Base-by-base conservation (phyloP, 2,329 filamentous ascomycete species). In the Fonsecaea nubica region DNA sequence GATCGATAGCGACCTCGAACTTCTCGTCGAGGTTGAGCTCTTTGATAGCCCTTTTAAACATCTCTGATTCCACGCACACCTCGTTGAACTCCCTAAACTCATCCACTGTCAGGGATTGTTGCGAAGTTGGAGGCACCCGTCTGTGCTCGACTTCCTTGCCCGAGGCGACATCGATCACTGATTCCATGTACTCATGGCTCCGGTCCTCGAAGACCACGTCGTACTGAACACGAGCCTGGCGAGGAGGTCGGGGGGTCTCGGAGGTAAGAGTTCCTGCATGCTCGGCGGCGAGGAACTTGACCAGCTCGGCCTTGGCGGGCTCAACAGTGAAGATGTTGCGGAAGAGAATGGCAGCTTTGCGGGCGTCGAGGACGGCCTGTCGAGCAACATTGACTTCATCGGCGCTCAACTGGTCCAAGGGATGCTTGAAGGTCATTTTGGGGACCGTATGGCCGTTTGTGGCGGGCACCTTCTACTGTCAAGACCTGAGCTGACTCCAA, bases 371-470 rank as follows among this genome's bases (percentile, higher is more conserved):
- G 65, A 87, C 79, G 40, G 85, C 77, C 68, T 83, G 82, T 52
- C 80, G 79, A 32, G 85, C 82, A 25, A 78, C 75, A 62, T 79
- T 77, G 35, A 87, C 85, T 75, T 89, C 86, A 36, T 85, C 80
- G 73, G 83, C 76, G 62, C 79, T 83, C 65, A 89, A 81, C 72
- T 81, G 85, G 72, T 85, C 84, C 77, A 87, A 79, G n/a, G 85
- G 85, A 69, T 85, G 83, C 36, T 76, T 78, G 36, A 62, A 48
- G 4, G 36, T 36, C 55, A 40, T 38, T 30, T 64, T 57, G 33
- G 63, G 50, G 4, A 63, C 59, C 3, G 61, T 56, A 35, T 60
- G 62, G 6, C 63, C 66, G 33, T 65, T 65, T 5, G 59, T 50
- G 18, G 48, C 54, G 21, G 38, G 25, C 66, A 65, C 64, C 9